Evolutionary conservation across 345 rosid genomes (phyloP), one percentile per base, ranked within the genome.

Genomic region (Erysimum cheiranthoides): DNA sequence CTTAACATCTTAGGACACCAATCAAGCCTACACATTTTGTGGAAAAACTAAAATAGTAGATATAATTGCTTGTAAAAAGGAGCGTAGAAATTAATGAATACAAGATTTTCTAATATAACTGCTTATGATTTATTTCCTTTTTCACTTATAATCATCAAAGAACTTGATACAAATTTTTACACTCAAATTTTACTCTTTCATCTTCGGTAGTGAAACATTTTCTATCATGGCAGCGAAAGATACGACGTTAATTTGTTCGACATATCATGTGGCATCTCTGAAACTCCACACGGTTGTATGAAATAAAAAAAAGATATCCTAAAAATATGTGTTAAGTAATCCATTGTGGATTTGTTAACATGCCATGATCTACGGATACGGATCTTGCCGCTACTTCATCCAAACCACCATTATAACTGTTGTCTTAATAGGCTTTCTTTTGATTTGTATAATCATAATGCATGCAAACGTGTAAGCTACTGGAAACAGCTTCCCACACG

Each of bases 1-100:
- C 84, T 86, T 43, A 83, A 74, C 59, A 70, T 40, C 27, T 51
- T 78, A 46, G 77, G 43, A 51, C 47, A 58, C 32, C 25, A 21
- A 21, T 21, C 77, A 74, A 28, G 27, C 3, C 28, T 77, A 81
- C 30, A 30, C 17, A 4, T 30, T 10, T 46, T 46, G 10, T 62
- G n/a, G 8, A 51, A 53, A 52, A 5, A 11, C 25, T 21, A 0
- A 21, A 21, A 21, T 21, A 21, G 7, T 11, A 52, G 1, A 25
- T 52, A 27, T 5, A 46, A n/a, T 6, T 43, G 25, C 16, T 36
- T 39, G 66, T 25, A 61, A n/a, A n/a, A 63, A 45, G 27, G 30
- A 64, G 5, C 42, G 45, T 13, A 13, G 2, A 12, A 11, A 42
- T 42, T 13, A 13, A 0, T 42, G 28, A 62, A 27, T 62, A 27